A percentile compares a stretch with the other conserved stretches of the same genome.
Evolutionary conservation across 495 filamentous ascomycete species (phyloP).

Genomic region (Bombardia bombarda): DNA sequence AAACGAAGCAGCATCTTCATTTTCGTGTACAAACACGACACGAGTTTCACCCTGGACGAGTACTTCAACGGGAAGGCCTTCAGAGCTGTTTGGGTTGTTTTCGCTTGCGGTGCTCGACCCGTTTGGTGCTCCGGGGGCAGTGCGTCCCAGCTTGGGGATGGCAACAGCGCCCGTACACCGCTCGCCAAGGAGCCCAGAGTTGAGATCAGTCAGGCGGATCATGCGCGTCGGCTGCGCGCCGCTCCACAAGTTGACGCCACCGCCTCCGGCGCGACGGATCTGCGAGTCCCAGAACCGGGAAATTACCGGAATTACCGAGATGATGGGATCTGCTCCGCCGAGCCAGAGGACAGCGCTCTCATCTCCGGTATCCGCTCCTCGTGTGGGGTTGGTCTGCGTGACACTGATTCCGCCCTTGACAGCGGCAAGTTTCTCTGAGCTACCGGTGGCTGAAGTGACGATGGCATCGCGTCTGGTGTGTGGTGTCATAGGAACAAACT

Average conservation of each 20-base stretch:
- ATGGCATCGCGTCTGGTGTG: constrained; percentile 57
- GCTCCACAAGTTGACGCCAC: constrained; percentile 52
- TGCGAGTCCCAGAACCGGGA: constrained; percentile 57
- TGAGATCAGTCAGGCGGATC: constrained; percentile 38
- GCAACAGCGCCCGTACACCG: constrained; percentile 52
- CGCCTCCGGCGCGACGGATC: constrained; percentile 48
- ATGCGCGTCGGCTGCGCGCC: constrained; percentile 38
- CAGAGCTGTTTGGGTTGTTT: constrained; percentile 5
- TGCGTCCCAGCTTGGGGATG: constrained; percentile 32
- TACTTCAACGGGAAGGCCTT: constrained; percentile 46
- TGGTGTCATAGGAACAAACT: constrained; percentile 78
- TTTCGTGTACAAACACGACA: constrained; percentile 48
- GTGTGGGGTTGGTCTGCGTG: constrained; percentile 26
- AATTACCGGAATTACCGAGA: constrained; percentile 54
- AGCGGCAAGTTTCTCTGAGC: constrained; percentile 28
- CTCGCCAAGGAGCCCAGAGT: constrained; percentile 57
- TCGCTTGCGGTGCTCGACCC: constrained; percentile 23
- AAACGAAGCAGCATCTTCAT: constrained; percentile 27
- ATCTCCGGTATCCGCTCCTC: constrained; percentile 43
- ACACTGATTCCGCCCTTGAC: constrained; percentile 61
- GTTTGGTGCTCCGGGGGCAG: constrained; percentile 11
- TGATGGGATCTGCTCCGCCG: constrained; percentile 49
- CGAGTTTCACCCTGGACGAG: constrained; percentile 59
- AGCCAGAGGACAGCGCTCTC: constrained; percentile 64
- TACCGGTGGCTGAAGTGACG: constrained; percentile 17